Percentiles rank a stretch among this genome's conserved stretches.
Evolutionary conservation across 345 rosid species (phyloP).

Genomic region (Salix koriyanagi): DNA sequence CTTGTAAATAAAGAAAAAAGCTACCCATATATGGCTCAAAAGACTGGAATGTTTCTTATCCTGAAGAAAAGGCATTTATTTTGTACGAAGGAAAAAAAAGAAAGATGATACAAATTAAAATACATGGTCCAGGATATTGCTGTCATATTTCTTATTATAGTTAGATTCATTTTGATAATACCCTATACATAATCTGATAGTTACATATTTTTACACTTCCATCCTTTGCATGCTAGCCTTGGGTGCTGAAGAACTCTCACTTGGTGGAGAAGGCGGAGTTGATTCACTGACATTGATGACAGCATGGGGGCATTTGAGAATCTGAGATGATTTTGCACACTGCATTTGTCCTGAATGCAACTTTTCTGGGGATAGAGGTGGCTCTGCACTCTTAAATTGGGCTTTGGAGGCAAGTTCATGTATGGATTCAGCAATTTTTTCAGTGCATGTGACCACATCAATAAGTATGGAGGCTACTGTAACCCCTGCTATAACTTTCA

Average conservation of each 20-base stretch:
- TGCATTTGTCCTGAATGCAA: neutral
- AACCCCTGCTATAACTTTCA: constrained; percentile 36
- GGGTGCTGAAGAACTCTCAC: neutral
- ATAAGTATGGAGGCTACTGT: constrained; percentile 52
- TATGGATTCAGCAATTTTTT: constrained; percentile 51
- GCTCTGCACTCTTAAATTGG: constrained; percentile 30
- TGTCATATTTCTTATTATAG: too few relatives aligned
- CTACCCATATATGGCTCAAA: neutral
- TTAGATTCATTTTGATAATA: too few relatives aligned
- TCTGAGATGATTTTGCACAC: neutral
- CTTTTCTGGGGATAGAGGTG: constrained; percentile 31
- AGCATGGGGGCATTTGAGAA: constrained; percentile 1
- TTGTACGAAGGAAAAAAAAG: neutral
- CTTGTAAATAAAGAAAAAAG: neutral
- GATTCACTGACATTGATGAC: constrained; percentile 8
- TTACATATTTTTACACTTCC: neutral
- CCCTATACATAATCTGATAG: too few relatives aligned
- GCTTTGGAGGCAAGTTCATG: constrained; percentile 54
- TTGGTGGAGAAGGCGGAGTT: neutral
- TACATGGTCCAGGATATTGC: neutral
- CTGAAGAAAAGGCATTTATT: neutral
- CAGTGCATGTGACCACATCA: constrained; percentile 45
- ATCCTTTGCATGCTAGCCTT: neutral
- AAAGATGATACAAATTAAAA: neutral
- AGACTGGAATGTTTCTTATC: neutral